phyloP scores from a whole-genome alignment of 306 rosid species.

The Trifolium pratense region DNA sequence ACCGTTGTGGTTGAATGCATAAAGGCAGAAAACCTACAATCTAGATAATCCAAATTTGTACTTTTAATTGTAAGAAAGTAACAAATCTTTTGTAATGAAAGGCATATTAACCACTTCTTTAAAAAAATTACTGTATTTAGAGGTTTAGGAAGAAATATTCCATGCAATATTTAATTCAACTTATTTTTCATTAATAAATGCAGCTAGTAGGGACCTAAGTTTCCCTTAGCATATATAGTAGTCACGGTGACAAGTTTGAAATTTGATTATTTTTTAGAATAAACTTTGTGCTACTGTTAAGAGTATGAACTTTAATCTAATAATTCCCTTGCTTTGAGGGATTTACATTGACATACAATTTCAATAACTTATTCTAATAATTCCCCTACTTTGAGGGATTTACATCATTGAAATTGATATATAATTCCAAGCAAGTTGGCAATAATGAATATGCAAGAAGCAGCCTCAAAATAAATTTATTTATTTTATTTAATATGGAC shows the following conservation, averaged over 20 bases:
- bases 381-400: constrained; percentile 47
- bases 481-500: constrained; percentile 42
- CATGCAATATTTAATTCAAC: constrained; percentile 32
- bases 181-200: constrained; percentile 30
- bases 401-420: not conserved
- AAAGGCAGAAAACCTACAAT: too few relatives aligned
- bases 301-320: constrained; percentile 41
- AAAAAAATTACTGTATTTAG: not conserved
- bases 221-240: constrained; percentile 13
- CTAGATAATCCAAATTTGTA: too few relatives aligned
- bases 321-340: constrained; percentile 51
- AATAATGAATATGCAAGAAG: constrained; percentile 19
- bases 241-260: constrained; percentile 42
- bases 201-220: constrained; percentile 10
- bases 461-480: constrained; percentile 20
- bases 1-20: too few relatives aligned
- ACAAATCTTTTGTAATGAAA: too few relatives aligned
- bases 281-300: constrained; percentile 35
- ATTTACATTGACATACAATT: constrained; percentile 26
- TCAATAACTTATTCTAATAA: constrained; percentile 41
- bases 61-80: too few relatives aligned
- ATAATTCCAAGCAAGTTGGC: constrained; percentile 39
- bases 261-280: constrained; percentile 21
- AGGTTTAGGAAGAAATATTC: constrained; percentile 23
- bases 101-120: too few relatives aligned